Evolutionary conservation across 495 filamentous ascomycete genomes (phyloP).

Genomic region (Trypethelium eluteriae): DNA sequence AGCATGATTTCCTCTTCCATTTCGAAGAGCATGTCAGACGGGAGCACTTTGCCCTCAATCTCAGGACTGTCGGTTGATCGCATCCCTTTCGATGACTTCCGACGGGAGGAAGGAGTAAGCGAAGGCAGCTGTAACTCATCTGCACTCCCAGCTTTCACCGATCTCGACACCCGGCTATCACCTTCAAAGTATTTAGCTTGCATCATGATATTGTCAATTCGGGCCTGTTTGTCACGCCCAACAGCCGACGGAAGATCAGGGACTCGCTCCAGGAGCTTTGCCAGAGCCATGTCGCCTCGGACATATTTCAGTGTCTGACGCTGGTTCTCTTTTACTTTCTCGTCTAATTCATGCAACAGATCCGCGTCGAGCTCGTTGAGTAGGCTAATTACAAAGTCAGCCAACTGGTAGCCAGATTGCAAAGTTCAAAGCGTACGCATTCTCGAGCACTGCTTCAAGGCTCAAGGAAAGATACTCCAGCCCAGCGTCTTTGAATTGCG

Average conservation of each 20-base stretch:
- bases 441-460: constrained; percentile 81
- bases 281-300: constrained; percentile 63
- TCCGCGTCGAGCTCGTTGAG: constrained; percentile 84
- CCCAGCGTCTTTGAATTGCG: constrained; percentile 78
- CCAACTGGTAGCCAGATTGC: background rate
- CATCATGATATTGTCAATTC: constrained; percentile 54
- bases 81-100: constrained; percentile 39
- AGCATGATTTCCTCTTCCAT: constrained; percentile 62
- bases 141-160: constrained; percentile 44
- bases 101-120: constrained; percentile 44
- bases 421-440: constrained; percentile 47
- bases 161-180: constrained; percentile 47
- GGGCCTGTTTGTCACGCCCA: constrained; percentile 47
- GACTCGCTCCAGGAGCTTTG: constrained; percentile 61
- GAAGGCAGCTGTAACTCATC: constrained; percentile 49
- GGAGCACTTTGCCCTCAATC: constrained; percentile 49
- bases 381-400: constrained; percentile 41
- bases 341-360: constrained; percentile 67
- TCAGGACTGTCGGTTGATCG: background rate
- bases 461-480: constrained; percentile 89
- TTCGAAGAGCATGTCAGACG: constrained; percentile 78
- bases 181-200: constrained; percentile 52
- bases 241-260: constrained; percentile 52
- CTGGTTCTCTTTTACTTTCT: constrained; percentile 74
- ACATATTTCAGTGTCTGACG: constrained; percentile 64